phyloP scores from a whole-genome alignment of 108 stramenopile species.

The Skeletonema grethae region DNA sequence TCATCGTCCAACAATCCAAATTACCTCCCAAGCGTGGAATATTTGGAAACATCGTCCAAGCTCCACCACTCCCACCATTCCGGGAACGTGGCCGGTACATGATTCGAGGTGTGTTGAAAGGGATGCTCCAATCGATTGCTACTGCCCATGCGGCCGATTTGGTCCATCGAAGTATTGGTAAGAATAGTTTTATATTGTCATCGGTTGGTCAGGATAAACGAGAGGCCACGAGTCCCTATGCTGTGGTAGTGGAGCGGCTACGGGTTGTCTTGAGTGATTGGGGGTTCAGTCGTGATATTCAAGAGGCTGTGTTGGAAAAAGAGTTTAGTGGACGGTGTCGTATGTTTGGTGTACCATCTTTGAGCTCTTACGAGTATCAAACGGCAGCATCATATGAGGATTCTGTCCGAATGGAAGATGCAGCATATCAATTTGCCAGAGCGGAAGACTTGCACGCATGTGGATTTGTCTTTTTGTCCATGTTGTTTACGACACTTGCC shows the following conservation, averaged over 20 bases:
- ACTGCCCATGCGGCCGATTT: conserved; percentile 68
- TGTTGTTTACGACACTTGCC: conserved; percentile 72
- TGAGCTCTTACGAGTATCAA: conserved; percentile 24
- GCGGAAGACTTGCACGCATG: conserved; percentile 87
- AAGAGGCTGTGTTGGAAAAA: conserved; percentile 61
- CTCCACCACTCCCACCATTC: conserved; percentile 67
- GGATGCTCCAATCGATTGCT: conserved; percentile 67
- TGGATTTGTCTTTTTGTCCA: conserved; percentile 77
- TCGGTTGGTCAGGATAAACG: conserved; percentile 67
- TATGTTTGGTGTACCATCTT: conserved; percentile 60
- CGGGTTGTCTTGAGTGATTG: conserved; percentile 72
- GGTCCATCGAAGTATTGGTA: conserved; percentile 80
- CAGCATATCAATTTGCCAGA: conserved; percentile 62
- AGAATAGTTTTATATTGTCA: conserved; percentile 61
- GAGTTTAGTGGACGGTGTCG: conserved; percentile 66
- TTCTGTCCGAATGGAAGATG: conserved; percentile 6
- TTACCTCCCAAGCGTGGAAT: conserved; percentile 66
- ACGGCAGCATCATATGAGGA: neutral
- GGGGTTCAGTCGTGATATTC: conserved; percentile 64
- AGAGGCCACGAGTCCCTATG: conserved; percentile 63
- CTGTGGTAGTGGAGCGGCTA: conserved; percentile 42
- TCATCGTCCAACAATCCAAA: conserved; percentile 39
- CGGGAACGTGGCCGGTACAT: conserved; percentile 68
- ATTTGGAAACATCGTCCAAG: conserved; percentile 59
- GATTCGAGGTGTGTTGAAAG: conserved; percentile 63